phyloP scores from a whole-genome alignment of 2,329 filamentous ascomycete genomes.

The Cladosporium sp. region DNA sequence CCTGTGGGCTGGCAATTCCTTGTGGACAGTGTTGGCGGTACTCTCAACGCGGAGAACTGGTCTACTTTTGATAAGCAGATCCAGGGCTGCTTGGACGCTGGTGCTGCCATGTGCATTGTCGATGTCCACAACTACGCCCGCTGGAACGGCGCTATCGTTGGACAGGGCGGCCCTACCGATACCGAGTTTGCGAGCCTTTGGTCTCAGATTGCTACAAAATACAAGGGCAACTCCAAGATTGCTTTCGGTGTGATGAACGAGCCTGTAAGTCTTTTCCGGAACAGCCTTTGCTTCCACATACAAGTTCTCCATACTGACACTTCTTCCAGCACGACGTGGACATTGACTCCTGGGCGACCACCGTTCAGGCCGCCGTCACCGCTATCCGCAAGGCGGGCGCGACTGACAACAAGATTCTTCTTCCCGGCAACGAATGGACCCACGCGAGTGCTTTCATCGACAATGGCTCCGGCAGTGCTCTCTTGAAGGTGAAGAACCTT shows the following conservation, averaged over 20 bases:
- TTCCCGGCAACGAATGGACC: constrained; percentile 53
- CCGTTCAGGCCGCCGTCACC: constrained; percentile 58
- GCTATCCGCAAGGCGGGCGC: constrained; percentile 62
- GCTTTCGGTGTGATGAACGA: constrained; percentile 66
- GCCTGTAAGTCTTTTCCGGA: constrained; percentile 42
- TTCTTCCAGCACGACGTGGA: constrained; percentile 37
- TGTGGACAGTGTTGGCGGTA: constrained; percentile 26
- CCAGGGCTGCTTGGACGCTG: constrained; percentile 34
- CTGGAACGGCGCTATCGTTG: constrained; percentile 60
- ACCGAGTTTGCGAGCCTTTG: constrained; percentile 56
- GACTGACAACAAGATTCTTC: constrained; percentile 58
- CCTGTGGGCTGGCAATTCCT: constrained; percentile 39
- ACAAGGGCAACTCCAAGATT: constrained; percentile 50
- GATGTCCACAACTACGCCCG: constrained; percentile 36
- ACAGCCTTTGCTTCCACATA: constrained; percentile 30
- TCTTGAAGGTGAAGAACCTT: constrained; percentile 19
- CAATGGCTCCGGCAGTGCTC: constrained; percentile 26
- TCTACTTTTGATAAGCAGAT: constrained; percentile 27
- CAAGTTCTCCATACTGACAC: background rate
- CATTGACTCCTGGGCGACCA: constrained; percentile 53
- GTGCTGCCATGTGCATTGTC: constrained; percentile 28
- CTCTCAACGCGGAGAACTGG: constrained; percentile 21
- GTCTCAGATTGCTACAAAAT: constrained; percentile 52
- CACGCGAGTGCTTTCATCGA: constrained; percentile 23
- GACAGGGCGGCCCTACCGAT: constrained; percentile 60